A percentile compares a stretch with the other conserved stretches of the same genome.
Conservation (phyloP, 2,329 filamentous ascomycete genomes). For the Penicillium hordei region DNA sequence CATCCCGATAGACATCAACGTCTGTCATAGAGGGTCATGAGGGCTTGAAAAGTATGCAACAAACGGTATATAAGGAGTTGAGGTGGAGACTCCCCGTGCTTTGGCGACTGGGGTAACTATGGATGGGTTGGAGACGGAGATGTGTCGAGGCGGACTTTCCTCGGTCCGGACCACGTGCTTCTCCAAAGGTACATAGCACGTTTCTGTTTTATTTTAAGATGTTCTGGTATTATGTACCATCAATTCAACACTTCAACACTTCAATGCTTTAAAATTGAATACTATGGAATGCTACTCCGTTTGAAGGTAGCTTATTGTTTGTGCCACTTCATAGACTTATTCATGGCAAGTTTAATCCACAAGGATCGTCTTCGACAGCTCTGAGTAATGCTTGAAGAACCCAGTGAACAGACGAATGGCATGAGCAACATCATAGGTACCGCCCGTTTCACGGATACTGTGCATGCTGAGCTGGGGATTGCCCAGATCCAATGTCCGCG, state of each 20-base stretch:
- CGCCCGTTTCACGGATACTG: slow-evolving; percentile 90
- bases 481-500: slow-evolving; percentile 85
- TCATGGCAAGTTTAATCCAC: slow-evolving; percentile 62
- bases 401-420: slow-evolving; percentile 81
- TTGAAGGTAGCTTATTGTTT: not conserved
- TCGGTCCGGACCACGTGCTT: slow-evolving; percentile 24
- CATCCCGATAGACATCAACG: slow-evolving; percentile 48
- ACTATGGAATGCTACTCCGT: not conserved
- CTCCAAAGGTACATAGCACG: not conserved
- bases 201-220: not conserved
- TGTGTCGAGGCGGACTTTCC: slow-evolving; percentile 15
- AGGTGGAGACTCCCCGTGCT: slow-evolving; percentile 10
- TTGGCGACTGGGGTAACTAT: slow-evolving; percentile 4
- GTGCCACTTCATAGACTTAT: not conserved
- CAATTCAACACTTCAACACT: not conserved
- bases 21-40: slow-evolving; percentile 51
- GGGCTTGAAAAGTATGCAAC: slow-evolving; percentile 32
- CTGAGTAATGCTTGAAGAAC: slow-evolving; percentile 84
- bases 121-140: not conserved
- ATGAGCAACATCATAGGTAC: slow-evolving; percentile 81
- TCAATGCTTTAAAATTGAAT: not conserved
- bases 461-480: slow-evolving; percentile 97
- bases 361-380: slow-evolving; percentile 76
- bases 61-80: slow-evolving; percentile 5
- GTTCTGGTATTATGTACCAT: not conserved